phyloP scores from a whole-genome alignment of 805 yeast genomes.

The Lachancea lanzarotensis region DNA sequence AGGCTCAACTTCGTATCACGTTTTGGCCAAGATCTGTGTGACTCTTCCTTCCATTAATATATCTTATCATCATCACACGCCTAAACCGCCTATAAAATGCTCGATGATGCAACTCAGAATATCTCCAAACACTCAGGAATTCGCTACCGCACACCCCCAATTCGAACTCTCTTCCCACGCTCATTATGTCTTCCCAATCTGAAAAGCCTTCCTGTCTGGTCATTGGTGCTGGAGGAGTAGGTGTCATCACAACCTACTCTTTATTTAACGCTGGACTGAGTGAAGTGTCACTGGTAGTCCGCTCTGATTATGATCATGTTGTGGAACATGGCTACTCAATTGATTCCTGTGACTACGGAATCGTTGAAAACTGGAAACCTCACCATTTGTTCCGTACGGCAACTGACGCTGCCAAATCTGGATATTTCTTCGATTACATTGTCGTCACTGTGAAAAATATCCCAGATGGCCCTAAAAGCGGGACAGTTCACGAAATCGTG shows the following conservation, averaged over 20 bases:
- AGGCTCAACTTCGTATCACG: too few relatives aligned
- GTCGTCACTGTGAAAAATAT: slow-evolving; percentile 61
- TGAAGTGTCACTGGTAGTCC: slow-evolving; percentile 53
- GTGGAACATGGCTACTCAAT: slow-evolving; percentile 48
- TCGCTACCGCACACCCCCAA: too few relatives aligned
- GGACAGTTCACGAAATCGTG: slow-evolving; percentile 46
- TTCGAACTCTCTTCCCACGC: too few relatives aligned
- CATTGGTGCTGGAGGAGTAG: slow-evolving; percentile 85
- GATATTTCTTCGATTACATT: slow-evolving; percentile 45
- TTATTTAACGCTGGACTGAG: slow-evolving; percentile 43
- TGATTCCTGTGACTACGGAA: slow-evolving; percentile 58
- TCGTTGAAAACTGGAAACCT: slow-evolving; percentile 49
- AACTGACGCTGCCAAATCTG: slow-evolving; percentile 42
- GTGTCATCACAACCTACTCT: slow-evolving; percentile 66
- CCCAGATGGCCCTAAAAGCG: slow-evolving; percentile 47
- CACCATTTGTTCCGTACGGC: slow-evolving; percentile 42
- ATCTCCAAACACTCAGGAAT: too few relatives aligned
- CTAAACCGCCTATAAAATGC: too few relatives aligned
- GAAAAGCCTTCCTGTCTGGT: slow-evolving; percentile 34
- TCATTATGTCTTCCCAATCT: neutral
- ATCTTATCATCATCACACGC: too few relatives aligned
- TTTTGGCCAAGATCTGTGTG: too few relatives aligned
- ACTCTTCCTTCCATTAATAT: too few relatives aligned
- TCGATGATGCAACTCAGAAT: too few relatives aligned
- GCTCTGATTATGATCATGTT: slow-evolving; percentile 58